A percentile compares a stretch with the other conserved stretches of the same genome.
Conservation (phyloP, 192 early-diverging fungal species). For the Thamnidium elegans region DNA sequence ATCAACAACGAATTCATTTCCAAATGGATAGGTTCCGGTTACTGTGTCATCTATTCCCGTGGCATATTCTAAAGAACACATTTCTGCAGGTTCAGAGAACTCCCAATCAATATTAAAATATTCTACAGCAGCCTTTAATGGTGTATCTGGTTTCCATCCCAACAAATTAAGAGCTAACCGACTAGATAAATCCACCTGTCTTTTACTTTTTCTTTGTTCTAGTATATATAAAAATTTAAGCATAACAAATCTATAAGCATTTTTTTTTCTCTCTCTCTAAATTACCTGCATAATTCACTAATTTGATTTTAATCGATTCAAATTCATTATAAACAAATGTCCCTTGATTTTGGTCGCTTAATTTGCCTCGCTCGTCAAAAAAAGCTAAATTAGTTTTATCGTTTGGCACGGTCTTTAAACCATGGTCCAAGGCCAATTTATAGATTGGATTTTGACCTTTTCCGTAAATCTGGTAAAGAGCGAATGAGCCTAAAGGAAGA, state of each 20-base stretch:
- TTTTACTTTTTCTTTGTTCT: slow-evolving; percentile 20
- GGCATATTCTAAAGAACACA: slow-evolving; percentile 35
- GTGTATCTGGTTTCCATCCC: slow-evolving; percentile 31
- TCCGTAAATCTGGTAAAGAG: slow-evolving; percentile 33
- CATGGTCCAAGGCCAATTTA: slow-evolving; percentile 26
- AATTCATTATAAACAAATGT: slow-evolving; percentile 13
- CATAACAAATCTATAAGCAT: no score
- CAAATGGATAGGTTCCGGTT: slow-evolving; percentile 18
- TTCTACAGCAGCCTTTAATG: slow-evolving; percentile 33
- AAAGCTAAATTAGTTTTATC: slow-evolving; percentile 33
- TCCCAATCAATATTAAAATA: slow-evolving; percentile 39
- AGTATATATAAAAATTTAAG: no score
- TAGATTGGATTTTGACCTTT: slow-evolving; percentile 41
- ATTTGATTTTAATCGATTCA: slow-evolving; percentile 3
- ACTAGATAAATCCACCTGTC: slow-evolving; percentile 35
- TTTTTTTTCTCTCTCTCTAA: neutral
- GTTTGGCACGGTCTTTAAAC: slow-evolving; percentile 28
- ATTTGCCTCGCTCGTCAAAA: slow-evolving; percentile 24
- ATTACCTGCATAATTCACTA: slow-evolving; percentile 31
- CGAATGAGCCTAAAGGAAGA: neutral
- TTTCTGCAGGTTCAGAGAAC: slow-evolving; percentile 32
- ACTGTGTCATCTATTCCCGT: slow-evolving; percentile 24
- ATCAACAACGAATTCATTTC: slow-evolving; percentile 40
- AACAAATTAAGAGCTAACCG: slow-evolving; percentile 28
- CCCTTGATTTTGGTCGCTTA: slow-evolving; percentile 4